Base-by-base conservation (phyloP, 2,329 filamentous ascomycete genomes). In the Penicillium sp. region DNA sequence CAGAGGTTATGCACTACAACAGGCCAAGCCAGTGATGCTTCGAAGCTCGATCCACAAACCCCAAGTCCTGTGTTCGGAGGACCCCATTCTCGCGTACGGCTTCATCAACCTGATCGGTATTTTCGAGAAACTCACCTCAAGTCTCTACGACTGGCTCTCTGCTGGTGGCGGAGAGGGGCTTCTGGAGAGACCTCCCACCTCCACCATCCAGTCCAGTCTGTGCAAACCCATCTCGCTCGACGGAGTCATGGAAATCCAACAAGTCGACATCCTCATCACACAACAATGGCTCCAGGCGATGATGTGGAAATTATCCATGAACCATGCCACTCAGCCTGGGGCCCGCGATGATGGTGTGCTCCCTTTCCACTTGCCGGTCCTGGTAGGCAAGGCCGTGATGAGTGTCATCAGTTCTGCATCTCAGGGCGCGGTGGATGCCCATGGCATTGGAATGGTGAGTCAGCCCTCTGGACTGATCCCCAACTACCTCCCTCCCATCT, bases 351-450 rank as follows among this genome's bases (percentile, higher is more conserved):
- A 89, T 59, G 82, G 82, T 55, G 83, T 85, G 51, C 81, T 89
- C 62, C 84, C 86, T 0, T 90, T 89, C 65, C 83, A 86, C 58
- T 88, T 88, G 57, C 85, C 88, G 1, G 81, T 88, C 11, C 80
- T 87, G 57, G 83, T 90, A 61, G 83, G 87, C 0, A 83, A 85
- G 55, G 87, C 91, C 57, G 71, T 91, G 14, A 80, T 85, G 65
- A 84, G 84, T 8, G 86, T 93, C 76, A 88, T 90, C 4, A 86
- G 87, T 2, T 86, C 89, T 57, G 92, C 95, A 68, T 90, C 90
- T 0, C 87, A 88, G 55, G 85, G 89, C 60, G 87, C 88, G 37
- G 88, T 92, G 76, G 91, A 94, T 65, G 81, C 93, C 2, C 83
- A 94, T 65, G 89, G 89, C 30, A 86, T 91, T 42, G 89, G 89